A percentile compares a stretch with the other conserved stretches of the same genome.
Evolutionary conservation across 2,329 filamentous ascomycete genomes (phyloP).

Genomic region (Colletotrichum noveboracense): DNA sequence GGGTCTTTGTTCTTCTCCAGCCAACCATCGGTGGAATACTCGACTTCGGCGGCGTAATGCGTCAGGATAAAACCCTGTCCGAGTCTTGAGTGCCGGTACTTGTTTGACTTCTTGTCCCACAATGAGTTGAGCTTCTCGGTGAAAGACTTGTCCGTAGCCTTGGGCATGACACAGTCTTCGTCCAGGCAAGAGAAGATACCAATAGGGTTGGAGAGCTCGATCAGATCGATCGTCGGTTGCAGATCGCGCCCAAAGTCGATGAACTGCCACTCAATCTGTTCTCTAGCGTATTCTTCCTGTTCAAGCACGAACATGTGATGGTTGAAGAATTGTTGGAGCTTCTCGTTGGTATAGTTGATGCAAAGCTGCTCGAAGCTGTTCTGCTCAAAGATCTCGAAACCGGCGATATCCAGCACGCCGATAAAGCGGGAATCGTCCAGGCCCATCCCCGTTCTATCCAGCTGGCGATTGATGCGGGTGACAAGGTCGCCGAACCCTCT

Average conservation of each 20-base stretch:
- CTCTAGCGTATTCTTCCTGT: conserved; percentile 95
- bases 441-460: conserved; percentile 81
- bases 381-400: conserved; percentile 97
- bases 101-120: conserved; percentile 95
- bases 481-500: conserved; percentile 94
- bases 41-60: conserved; percentile 96
- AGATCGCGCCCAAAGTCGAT: conserved; percentile 98
- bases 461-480: conserved; percentile 85
- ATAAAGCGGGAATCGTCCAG: conserved; percentile 94
- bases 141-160: conserved; percentile 95
- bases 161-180: conserved; percentile 98
- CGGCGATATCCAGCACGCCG: conserved; percentile 96
- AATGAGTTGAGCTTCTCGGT: conserved; percentile 96
- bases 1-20: conserved; percentile 99
- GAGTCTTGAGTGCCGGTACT: conserved; percentile 88
- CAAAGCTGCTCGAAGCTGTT: conserved; percentile 99
- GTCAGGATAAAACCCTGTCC: conserved; percentile 94
- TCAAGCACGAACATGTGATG: conserved; percentile 99
- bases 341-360: conserved; percentile 99
- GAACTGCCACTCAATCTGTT: conserved; percentile 99
- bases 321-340: conserved; percentile 99
- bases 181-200: conserved; percentile 98
- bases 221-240: conserved; percentile 96
- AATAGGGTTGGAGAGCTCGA: conserved; percentile 94
- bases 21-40: conserved; percentile 95